Base-by-base conservation (phyloP, 2,329 filamentous ascomycete species). In the Fusarium falciforme region DNA sequence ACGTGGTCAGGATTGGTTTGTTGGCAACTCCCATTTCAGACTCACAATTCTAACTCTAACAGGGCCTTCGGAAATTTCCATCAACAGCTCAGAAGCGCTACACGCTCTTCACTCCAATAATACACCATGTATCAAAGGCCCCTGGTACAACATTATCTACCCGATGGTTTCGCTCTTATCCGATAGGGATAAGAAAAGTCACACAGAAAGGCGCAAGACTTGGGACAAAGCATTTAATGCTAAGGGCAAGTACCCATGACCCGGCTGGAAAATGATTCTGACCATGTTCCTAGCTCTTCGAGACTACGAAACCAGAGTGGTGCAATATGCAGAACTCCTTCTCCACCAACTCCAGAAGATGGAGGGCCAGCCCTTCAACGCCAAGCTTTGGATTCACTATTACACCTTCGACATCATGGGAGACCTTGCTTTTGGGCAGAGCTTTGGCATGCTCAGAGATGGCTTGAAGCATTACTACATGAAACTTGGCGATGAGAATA, bases 371-470 rank as follows among this genome's bases (percentile, higher is more conserved):
- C 64, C 76, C 0, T 63, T 83, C 6, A 74, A 85, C 42, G 76
- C 78, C 5, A 74, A 80, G 1, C 68, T 76, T 5, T 82, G 82
- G 52, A 82, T 81, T 60, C 79, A 79, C 25, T 84, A 84, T 42
- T 74, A 72, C 22, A 74, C 65, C n/a, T 74, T 75, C 6, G 83
- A 84, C 22, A 78, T 84, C 6, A 84, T 85, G 84, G 83, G 82
- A 2, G 82, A 85, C 57, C 74, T 85, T 40, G 83, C 81, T 6
- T 85, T 85, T 52, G 82, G 80, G 1, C 76, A 79, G 33, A 75
- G 77, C 6, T 85, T 83, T 54, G 72, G 80, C 11, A 82, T 82
- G 82, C 74, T 85, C 16, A 68, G 64, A 29, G 67, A 73, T 1
- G 79, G 78, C 5, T 63, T 77, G 11, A 76, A 77, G 40, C 76